Conservation (phyloP, 2,329 filamentous ascomycete genomes). For the Ceratocystiopsis sp. region DNA sequence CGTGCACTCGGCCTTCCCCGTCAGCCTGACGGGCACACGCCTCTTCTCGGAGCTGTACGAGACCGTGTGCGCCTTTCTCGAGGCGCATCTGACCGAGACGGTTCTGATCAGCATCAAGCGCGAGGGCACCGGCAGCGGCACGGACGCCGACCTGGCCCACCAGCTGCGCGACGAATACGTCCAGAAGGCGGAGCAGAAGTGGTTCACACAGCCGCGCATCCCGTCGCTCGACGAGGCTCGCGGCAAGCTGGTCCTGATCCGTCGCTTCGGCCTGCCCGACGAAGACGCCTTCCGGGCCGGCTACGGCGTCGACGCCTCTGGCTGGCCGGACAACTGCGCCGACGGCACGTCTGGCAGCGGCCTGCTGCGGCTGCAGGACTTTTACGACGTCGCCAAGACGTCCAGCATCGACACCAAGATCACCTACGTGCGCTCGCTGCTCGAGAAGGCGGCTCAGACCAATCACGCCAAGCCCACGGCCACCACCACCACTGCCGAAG, state of each 20-base stretch:
- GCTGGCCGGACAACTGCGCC: conserved; percentile 80
- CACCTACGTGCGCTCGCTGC: conserved; percentile 51
- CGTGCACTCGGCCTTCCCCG: conserved; percentile 80
- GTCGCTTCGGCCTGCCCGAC: conserved; percentile 49
- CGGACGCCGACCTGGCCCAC: conserved; percentile 59
- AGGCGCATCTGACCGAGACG: conserved; percentile 61
- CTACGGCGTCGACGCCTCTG: conserved; percentile 42
- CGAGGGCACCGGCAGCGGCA: conserved; percentile 68
- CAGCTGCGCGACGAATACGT: conserved; percentile 57
- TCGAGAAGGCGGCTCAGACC: conserved; percentile 50
- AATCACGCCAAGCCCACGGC: conserved; percentile 14
- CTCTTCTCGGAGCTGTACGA: conserved; percentile 61
- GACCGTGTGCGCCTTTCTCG: conserved; percentile 58
- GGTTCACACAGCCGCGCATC: conserved; percentile 64
- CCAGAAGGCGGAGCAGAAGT: conserved; percentile 38
- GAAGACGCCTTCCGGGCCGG: conserved; percentile 35
- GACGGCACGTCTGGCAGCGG: conserved; percentile 55
- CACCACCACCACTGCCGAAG: background rate
- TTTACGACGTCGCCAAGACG: conserved; percentile 69
- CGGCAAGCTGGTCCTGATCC: conserved; percentile 68
- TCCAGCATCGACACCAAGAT: conserved; percentile 71
- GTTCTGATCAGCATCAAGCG: conserved; percentile 80
- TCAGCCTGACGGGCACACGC: conserved; percentile 67
- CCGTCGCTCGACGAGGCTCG: conserved; percentile 65
- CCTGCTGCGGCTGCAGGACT: conserved; percentile 76